A percentile compares a stretch with the other conserved stretches of the same genome.
These are phyloP conservation scores for Metschnikowia drakensbergensis DNA, from an alignment of 805 yeast genomes.

Conservation along the genomic window DNA sequence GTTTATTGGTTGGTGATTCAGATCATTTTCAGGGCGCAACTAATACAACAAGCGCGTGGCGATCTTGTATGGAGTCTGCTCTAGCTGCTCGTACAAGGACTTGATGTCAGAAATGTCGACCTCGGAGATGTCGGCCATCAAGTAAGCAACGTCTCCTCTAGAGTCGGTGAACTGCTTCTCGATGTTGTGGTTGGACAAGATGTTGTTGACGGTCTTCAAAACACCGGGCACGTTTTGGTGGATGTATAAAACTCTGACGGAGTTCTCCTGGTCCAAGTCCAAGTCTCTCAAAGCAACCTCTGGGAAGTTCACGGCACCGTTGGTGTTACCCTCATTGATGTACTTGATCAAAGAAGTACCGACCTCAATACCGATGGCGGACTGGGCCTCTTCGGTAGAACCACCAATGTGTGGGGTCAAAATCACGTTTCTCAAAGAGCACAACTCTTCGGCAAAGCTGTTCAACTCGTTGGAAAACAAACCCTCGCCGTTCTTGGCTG, in stretches of 20 bases:
- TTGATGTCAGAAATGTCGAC: conserved; percentile 82
- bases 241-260: conserved; percentile 90
- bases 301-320: conserved; percentile 98
- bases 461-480: conserved; percentile 71
- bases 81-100: conserved; percentile 77
- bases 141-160: conserved; percentile 90
- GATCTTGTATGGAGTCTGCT: conserved; percentile 85
- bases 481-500: conserved; percentile 91
- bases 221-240: conserved; percentile 99
- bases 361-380: conserved; percentile 96
- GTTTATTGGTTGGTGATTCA: neutral
- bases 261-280: conserved; percentile 79
- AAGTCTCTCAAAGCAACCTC: conserved; percentile 89
- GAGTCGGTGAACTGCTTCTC: conserved; percentile 99
- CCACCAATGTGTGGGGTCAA: conserved; percentile 98
- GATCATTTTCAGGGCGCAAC: neutral
- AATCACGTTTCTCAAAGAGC: conserved; percentile 79
- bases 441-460: conserved; percentile 78
- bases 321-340: conserved; percentile 92
- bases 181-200: conserved; percentile 89
- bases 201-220: conserved; percentile 92
- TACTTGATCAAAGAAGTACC: conserved; percentile 80
- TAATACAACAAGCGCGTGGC: conserved; percentile 87
- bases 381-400: conserved; percentile 98
- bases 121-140: conserved; percentile 94